Evolutionary conservation across 2,329 filamentous ascomycete genomes (phyloP).

Genomic region (Rosellinia necatrix): DNA sequence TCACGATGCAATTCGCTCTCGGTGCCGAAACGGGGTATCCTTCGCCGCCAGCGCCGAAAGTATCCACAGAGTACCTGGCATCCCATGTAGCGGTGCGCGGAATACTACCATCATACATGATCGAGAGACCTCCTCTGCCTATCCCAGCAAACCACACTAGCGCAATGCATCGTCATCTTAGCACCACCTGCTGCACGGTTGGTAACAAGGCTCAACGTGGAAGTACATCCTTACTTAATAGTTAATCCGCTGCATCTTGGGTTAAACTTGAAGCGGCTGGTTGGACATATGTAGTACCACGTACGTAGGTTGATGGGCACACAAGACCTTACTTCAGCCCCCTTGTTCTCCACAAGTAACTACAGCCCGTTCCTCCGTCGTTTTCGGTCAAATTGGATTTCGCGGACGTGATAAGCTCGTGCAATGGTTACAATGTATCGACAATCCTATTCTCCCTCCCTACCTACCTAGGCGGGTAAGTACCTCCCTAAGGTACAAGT

Average conservation of each 20-base stretch:
- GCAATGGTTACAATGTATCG: neutral
- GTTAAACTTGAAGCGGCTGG: too few relatives aligned
- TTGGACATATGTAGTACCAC: too few relatives aligned
- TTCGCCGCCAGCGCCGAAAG: slow-evolving; percentile 13
- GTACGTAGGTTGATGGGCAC: neutral
- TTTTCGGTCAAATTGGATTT: slow-evolving; percentile 20
- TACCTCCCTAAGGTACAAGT: too few relatives aligned
- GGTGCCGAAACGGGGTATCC: slow-evolving; percentile 14
- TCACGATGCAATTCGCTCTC: slow-evolving; percentile 22
- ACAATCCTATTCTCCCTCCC: neutral
- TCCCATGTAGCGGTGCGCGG: neutral
- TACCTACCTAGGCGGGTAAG: too few relatives aligned
- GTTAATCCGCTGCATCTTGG: too few relatives aligned
- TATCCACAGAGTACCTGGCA: slow-evolving; percentile 15
- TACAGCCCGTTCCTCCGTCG: neutral
- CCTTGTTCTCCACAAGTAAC: neutral
- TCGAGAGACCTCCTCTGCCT: slow-evolving; percentile 1
- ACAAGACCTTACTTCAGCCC: neutral
- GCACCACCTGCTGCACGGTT: too few relatives aligned
- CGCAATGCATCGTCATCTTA: slow-evolving; percentile 12
- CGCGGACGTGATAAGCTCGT: slow-evolving; percentile 16
- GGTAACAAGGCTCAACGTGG: too few relatives aligned
- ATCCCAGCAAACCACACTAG: slow-evolving; percentile 12
- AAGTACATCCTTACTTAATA: too few relatives aligned
- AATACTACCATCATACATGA: neutral